Conservation (phyloP, 495 filamentous ascomycete genomes). For the Tuber brumale region DNA sequence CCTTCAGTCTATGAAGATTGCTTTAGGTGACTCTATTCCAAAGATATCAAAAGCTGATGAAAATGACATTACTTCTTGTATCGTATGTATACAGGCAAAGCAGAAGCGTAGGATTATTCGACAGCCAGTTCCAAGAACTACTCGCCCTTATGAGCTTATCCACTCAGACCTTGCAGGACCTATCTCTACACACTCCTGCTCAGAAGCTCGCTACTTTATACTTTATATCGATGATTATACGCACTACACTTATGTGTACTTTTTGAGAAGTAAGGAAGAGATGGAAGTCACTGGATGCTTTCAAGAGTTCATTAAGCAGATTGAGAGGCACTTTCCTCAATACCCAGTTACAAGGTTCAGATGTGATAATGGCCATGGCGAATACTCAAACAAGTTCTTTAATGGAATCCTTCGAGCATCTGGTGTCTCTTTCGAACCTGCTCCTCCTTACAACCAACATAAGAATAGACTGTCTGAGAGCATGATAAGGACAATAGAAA, state of each 20-base stretch:
- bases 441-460: not conserved
- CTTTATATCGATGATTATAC: constrained; percentile 6
- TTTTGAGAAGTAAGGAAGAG: not conserved
- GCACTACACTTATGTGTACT: not conserved
- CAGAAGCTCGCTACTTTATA: constrained; percentile 6
- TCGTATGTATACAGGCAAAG: not conserved
- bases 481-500: not conserved
- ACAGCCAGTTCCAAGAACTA: not conserved
- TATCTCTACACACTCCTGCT: not conserved
- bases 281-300: not conserved
- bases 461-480: not conserved
- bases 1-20: not conserved
- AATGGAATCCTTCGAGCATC: not conserved
- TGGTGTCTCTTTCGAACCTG: not conserved
- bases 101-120: not conserved
- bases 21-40: not conserved
- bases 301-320: not conserved
- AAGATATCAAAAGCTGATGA: accelerated
- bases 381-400: constrained; percentile 11
- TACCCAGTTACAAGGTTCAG: constrained; percentile 4
- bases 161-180: constrained; percentile 5
- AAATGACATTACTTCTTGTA: not conserved
- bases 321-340: not conserved
- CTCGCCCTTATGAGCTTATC: not conserved
- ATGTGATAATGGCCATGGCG: constrained; percentile 9